Evolutionary conservation across 208 protist species (phyloP).

Genomic region (Crithidia sp.): DNA sequence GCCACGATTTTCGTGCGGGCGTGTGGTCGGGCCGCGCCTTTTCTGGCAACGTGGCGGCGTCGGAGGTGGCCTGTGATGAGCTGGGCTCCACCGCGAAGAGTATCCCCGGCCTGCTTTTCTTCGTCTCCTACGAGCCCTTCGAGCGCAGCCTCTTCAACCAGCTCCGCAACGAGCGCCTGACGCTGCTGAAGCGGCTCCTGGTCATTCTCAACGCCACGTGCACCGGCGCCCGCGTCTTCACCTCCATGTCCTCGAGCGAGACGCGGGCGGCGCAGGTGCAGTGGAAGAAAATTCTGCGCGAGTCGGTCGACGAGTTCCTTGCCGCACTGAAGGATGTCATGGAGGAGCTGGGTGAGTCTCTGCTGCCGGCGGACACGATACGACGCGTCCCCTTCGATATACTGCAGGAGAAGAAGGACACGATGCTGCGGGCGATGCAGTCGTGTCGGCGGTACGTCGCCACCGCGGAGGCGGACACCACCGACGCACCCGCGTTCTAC

Average conservation of each 20-base stretch:
- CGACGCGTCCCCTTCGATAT: constrained; percentile 34
- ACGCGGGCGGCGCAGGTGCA: constrained; percentile 22
- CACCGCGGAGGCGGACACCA: constrained; percentile 1
- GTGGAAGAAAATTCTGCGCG: constrained; percentile 35
- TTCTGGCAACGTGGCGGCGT: constrained; percentile 30
- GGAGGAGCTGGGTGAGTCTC: constrained; percentile 26
- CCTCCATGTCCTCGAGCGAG: constrained; percentile 28
- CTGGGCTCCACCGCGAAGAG: constrained; percentile 29
- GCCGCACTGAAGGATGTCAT: constrained; percentile 33
- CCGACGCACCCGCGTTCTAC: constrained; percentile 47
- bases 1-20: constrained; percentile 28
- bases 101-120: constrained; percentile 36
- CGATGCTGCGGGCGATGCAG: constrained; percentile 31
- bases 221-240: constrained; percentile 31
- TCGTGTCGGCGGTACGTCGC: constrained; percentile 8
- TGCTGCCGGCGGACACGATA: constrained; percentile 37
- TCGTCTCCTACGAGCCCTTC: constrained; percentile 48
- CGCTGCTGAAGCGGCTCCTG: constrained; percentile 42
- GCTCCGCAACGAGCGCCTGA: constrained; percentile 50
- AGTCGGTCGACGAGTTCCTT: constrained; percentile 40
- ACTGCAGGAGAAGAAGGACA: constrained; percentile 42
- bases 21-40: constrained; percentile 49
- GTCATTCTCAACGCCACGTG: constrained; percentile 47
- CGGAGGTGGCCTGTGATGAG: constrained; percentile 42
- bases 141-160: constrained; percentile 50